These are phyloP conservation scores for Pholiota conissans DNA, from an alignment of 768 basidiomycete species.

Conservation along the genomic window DNA sequence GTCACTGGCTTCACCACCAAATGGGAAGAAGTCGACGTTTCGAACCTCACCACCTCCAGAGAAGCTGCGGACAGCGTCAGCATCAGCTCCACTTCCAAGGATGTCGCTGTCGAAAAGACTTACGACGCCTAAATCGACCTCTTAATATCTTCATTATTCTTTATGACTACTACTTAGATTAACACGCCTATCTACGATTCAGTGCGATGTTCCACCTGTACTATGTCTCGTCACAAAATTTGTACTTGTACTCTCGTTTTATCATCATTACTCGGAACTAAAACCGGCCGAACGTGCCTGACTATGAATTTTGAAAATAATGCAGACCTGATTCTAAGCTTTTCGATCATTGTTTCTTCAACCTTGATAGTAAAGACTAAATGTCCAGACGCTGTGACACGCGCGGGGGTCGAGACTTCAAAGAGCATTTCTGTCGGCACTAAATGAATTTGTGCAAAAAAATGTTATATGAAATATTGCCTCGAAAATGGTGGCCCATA, in stretches of 20 bases:
- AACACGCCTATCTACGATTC: neutral
- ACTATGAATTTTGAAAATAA: no score
- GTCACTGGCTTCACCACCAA: slow-evolving; percentile 44
- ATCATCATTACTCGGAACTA: neutral
- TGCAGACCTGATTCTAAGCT: no score
- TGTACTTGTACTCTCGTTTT: neutral
- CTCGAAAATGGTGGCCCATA: no score
- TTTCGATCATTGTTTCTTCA: no score
- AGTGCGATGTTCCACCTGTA: neutral
- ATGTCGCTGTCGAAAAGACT: neutral
- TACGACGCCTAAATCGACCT: neutral
- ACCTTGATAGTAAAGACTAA: no score
- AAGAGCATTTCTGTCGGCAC: no score
- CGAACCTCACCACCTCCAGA: slow-evolving; percentile 17
- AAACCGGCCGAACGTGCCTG: no score
- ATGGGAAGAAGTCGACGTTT: slow-evolving; percentile 63
- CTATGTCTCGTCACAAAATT: neutral
- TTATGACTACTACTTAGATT: neutral
- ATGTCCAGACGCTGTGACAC: no score
- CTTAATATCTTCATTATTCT: neutral
- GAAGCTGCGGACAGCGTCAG: neutral
- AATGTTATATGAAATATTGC: no score
- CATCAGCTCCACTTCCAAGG: neutral
- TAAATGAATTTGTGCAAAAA: no score
- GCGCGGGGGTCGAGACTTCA: no score